phyloP scores from a whole-genome alignment of 768 basidiomycete genomes.

The Termitomyces titanicus region DNA sequence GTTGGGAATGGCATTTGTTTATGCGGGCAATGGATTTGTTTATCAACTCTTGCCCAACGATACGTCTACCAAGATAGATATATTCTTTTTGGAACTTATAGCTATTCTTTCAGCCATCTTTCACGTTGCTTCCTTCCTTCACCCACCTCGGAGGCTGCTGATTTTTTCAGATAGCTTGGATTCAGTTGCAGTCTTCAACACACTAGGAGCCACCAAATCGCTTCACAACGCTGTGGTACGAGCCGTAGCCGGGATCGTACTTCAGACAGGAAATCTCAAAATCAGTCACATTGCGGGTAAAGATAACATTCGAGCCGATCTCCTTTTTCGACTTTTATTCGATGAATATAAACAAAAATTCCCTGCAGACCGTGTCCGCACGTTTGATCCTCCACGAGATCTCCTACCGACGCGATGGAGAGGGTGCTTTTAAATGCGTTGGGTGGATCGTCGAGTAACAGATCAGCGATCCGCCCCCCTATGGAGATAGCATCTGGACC shows the following conservation, averaged over 20 bases:
- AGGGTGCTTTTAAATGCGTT: too few species aligned
- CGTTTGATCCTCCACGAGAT: slow-evolving; percentile 13
- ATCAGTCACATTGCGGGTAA: slow-evolving; percentile 17
- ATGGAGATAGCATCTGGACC: too few species aligned
- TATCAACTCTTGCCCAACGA: background rate
- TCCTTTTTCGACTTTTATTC: slow-evolving; percentile 15
- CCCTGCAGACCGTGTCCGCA: slow-evolving; percentile 14
- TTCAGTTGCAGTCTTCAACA: slow-evolving; percentile 11
- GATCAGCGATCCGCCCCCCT: too few species aligned
- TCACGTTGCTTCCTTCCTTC: background rate
- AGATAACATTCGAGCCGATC: slow-evolving; percentile 14
- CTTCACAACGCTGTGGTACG: slow-evolving; percentile 1
- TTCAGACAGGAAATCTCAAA: slow-evolving; percentile 12
- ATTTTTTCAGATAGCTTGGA: slow-evolving; percentile 17
- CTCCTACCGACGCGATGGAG: too few species aligned
- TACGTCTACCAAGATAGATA: background rate
- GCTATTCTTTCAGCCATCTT: background rate
- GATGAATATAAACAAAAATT: slow-evolving; percentile 13
- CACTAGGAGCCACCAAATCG: slow-evolving; percentile 3
- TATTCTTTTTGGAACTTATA: background rate
- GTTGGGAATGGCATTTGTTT: background rate
- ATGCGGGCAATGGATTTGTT: background rate
- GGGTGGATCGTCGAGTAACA: too few species aligned
- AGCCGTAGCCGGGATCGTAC: slow-evolving; percentile 2
- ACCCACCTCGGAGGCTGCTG: slow-evolving; percentile 10